Conservation (phyloP, 2,329 filamentous ascomycete genomes). For the Cladosporium sp. region DNA sequence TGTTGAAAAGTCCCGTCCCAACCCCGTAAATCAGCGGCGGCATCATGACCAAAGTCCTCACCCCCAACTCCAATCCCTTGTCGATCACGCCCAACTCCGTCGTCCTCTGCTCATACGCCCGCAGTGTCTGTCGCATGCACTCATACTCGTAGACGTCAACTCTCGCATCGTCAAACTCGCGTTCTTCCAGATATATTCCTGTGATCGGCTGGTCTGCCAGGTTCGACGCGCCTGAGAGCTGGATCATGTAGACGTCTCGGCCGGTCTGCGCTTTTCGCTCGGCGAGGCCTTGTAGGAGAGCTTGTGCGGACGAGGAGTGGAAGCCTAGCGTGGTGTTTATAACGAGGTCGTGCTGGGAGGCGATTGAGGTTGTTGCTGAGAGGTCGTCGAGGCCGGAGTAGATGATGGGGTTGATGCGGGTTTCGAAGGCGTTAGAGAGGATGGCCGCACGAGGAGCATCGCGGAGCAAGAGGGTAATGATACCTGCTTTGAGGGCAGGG, state of each 20-base stretch:
- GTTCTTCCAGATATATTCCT: slow-evolving; percentile 24
- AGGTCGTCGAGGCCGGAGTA: slow-evolving; percentile 21
- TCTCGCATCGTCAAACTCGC: slow-evolving; percentile 37
- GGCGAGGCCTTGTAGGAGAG: slow-evolving; percentile 42
- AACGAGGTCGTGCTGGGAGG: slow-evolving; percentile 28
- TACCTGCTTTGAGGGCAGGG: background rate
- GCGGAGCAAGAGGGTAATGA: slow-evolving; percentile 16
- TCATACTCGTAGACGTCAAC: slow-evolving; percentile 44
- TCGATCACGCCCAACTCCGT: slow-evolving; percentile 43
- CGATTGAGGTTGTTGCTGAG: slow-evolving; percentile 12
- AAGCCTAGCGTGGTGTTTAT: slow-evolving; percentile 42
- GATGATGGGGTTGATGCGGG: slow-evolving; percentile 15
- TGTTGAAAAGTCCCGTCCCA: slow-evolving; percentile 42
- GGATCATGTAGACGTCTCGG: slow-evolving; percentile 37
- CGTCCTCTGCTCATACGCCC: slow-evolving; percentile 42
- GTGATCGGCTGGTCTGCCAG: slow-evolving; percentile 41
- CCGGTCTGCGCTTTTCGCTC: slow-evolving; percentile 35
- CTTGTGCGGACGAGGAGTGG: slow-evolving; percentile 36
- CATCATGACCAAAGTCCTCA: slow-evolving; percentile 47
- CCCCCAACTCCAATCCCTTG: slow-evolving; percentile 34
- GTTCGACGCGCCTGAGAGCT: slow-evolving; percentile 44
- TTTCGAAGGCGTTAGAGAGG: slow-evolving; percentile 9
- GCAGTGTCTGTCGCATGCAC: slow-evolving; percentile 33
- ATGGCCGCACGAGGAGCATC: slow-evolving; percentile 8
- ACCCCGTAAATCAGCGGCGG: slow-evolving; percentile 46